Evolutionary conservation across 2,329 filamentous ascomycete genomes (phyloP), one percentile per base, ranked within the genome.

Genomic region (Cladophialophora psammophila): DNA sequence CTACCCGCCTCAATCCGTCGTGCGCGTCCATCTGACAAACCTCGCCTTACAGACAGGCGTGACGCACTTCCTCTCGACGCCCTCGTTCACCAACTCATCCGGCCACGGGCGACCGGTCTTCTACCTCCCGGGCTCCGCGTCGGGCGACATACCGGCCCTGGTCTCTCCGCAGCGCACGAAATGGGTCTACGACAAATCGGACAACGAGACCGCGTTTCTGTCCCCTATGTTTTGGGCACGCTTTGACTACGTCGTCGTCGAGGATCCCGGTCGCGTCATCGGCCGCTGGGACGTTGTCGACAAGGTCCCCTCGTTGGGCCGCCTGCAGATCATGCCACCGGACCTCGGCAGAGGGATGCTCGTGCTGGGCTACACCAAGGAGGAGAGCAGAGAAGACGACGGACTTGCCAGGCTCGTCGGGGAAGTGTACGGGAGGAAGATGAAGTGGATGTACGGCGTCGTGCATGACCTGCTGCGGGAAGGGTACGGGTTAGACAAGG

Each of bases 21-120:
- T 80, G 10, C 73, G 73, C 18, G 82, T 89, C 6, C 82, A 88
- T 72, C 78, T 88, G 65, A 86, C 86, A 66, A 89, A 88, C 60
- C 80, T 90, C 31, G 84, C 86, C 2, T 88, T 86, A 63, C 88
- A 89, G 73, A 88, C 87, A 1, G 87, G 87, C 54, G 82, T 89
- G 13, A 89, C 87, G 0, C 82, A 85, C 0, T 90, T 89, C 72
- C 77, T 87, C 8, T 82, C 87, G 72, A 72, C 77, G 26, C 75
- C 77, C 3, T 60, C 65, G n/a, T 38, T 18, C 18, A 32, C 32
- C 4, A 31, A 15, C 26, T 40, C 53, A 15, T 12, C 18, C 10
- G 26, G 55, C 36, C 70, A 74, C 15, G 56, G 72, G 40, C 58
- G 67, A 12, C 66, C 66, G 2, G 64, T 72, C 13, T 55, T 72